These are phyloP conservation scores for Bromus sterilis DNA, from an alignment of 176 grass and related monocot genomes.

Conservation along the genomic window DNA sequence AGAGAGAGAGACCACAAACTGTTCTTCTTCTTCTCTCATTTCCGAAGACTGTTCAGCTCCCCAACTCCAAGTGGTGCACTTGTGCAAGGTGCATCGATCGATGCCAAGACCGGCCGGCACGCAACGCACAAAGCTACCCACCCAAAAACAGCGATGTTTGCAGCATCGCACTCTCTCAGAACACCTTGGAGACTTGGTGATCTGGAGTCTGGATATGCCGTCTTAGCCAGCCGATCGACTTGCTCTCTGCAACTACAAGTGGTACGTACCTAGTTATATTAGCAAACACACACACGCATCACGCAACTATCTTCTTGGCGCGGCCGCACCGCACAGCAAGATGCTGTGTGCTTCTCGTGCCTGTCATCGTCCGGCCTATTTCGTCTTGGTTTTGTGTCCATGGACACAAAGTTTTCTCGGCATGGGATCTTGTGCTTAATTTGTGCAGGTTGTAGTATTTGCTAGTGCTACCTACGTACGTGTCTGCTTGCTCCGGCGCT, in stretches of 20 bases:
- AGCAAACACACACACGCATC: background rate
- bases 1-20: background rate
- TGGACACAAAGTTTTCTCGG: background rate
- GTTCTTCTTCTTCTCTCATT: background rate
- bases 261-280: background rate
- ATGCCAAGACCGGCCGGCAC: background rate
- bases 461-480: no score
- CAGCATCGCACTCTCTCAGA: background rate
- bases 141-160: background rate
- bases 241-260: background rate
- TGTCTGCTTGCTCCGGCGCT: background rate
- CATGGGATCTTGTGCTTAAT: background rate
- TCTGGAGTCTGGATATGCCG: background rate
- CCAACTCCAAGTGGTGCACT: background rate
- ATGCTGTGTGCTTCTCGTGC: background rate
- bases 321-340: no score
- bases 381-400: background rate
- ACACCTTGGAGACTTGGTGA: background rate
- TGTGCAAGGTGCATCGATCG: background rate
- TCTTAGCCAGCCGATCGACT: background rate
- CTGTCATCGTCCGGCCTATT: background rate
- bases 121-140: background rate
- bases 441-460: background rate
- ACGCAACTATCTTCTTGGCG: no score
- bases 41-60: background rate